Base-by-base conservation (phyloP, 345 rosid species). In the Eutrema heterophyllum region DNA sequence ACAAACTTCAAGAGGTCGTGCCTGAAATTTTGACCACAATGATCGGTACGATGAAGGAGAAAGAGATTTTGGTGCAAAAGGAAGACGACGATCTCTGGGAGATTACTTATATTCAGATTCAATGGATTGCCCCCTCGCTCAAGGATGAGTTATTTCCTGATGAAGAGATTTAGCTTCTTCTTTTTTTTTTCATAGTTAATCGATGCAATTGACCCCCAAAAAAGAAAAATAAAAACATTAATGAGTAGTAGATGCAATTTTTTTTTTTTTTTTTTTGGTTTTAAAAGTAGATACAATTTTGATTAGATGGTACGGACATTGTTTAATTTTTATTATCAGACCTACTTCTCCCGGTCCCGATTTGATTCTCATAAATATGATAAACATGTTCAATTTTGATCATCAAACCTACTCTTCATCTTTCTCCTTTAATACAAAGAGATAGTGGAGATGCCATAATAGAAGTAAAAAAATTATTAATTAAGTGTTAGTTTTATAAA, bases 91-190 rank as follows among this genome's bases (percentile, higher is more conserved):
- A 90, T 76, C 83, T 90, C 3, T 90, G 92, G 92, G 98, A 90
- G 49, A 84, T 88, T 44, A 88, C 99, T 5, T 84, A 86, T 32
- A 87, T 92, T 68, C 99, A 95, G 76, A 95, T 92, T 53, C 99
- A 95, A 46, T 90, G 99, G 98, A 92, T 90, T 73, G 91, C 98
- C 68, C 98, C 97, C 44, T 60, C 88, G 2, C 86, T 95, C n/a
- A 92, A 93, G 63, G 90, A 90, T 15, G 97, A 87, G 60, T 67
- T 87, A 53, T 89, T 92, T 81, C 96, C 97, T 29, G 97, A 86
- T 14, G 86, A 87, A 54, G 86, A 79, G 6, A 55, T 78, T 24
- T 59, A 39, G 9, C 24, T 1, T n/a, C 14, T 6, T 15, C 9
- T 15, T 46, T 41, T 0, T 2, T 3, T 12, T 10, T 36, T 1